phyloP scores from a whole-genome alignment of 1,284 basidiomycete species.

The Microbotryum scabiosae region DNA sequence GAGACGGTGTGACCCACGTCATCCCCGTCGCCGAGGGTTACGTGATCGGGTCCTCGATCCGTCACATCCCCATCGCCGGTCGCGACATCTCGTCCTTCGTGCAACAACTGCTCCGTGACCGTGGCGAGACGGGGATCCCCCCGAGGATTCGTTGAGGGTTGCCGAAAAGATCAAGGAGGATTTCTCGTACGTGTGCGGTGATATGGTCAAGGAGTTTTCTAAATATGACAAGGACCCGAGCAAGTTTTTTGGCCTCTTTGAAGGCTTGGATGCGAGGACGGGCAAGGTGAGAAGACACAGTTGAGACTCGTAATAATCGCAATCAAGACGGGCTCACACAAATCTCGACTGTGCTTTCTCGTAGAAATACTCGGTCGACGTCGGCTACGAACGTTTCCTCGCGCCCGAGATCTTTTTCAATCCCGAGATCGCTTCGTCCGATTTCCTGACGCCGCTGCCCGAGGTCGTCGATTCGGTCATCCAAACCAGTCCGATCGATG shows the following conservation, averaged over 20 bases:
- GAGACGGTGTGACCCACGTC: slow-evolving; percentile 97
- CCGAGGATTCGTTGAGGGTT: slow-evolving; percentile 89
- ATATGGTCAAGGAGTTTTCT: slow-evolving; percentile 97
- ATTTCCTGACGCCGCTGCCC: slow-evolving; percentile 94
- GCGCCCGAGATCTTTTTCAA: slow-evolving; percentile 99
- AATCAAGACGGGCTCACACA: too few species aligned
- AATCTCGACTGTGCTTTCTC: too few species aligned
- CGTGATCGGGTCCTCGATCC: slow-evolving; percentile 98
- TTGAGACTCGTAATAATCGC: too few species aligned
- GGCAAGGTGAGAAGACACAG: too few species aligned
- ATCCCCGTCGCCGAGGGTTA: slow-evolving; percentile 95
- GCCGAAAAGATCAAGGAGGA: slow-evolving; percentile 97
- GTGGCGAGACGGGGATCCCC: slow-evolving; percentile 83
- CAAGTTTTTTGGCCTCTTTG: slow-evolving; percentile 90
- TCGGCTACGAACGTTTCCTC: slow-evolving; percentile 98
- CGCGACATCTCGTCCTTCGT: slow-evolving; percentile 97
- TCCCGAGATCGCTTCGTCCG: slow-evolving; percentile 95
- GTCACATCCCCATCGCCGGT: slow-evolving; percentile 97
- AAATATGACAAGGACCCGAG: slow-evolving; percentile 96
- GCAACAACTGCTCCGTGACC: slow-evolving; percentile 88
- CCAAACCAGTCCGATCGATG: slow-evolving; percentile 91
- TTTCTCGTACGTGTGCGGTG: slow-evolving; percentile 97
- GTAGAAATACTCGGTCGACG: slow-evolving; percentile 80
- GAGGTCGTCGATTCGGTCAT: slow-evolving; percentile 96
- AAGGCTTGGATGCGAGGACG: slow-evolving; percentile 88